Conservation (phyloP, 345 rosid genomes). For the Erodium maritimum region DNA sequence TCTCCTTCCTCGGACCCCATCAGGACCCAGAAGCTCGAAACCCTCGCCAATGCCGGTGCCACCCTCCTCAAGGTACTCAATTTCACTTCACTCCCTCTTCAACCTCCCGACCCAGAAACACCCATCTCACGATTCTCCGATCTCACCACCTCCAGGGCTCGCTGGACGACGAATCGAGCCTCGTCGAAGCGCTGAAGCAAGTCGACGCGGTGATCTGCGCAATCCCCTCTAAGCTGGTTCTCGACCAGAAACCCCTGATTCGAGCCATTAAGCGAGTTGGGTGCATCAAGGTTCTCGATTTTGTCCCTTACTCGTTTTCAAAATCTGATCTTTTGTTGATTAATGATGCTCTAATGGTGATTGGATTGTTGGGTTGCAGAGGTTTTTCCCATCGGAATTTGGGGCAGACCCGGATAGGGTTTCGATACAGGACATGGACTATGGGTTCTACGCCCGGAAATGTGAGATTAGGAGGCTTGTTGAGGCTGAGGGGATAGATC, state of each 20-base stretch:
- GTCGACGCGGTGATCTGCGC: constrained; percentile 77
- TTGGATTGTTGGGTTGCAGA: constrained; percentile 28
- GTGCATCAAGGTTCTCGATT: constrained; percentile 33
- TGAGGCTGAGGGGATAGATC: constrained; percentile 54
- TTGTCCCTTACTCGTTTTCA: background rate
- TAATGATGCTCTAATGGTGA: background rate
- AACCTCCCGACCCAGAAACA: background rate
- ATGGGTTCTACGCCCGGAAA: constrained; percentile 44
- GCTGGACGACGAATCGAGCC: constrained; percentile 51
- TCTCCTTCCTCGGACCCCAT: constrained; percentile 21
- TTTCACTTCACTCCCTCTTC: background rate
- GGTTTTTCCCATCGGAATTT: constrained; percentile 78
- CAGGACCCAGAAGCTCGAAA: constrained; percentile 28
- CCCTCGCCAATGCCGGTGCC: constrained; percentile 43
- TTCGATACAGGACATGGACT: constrained; percentile 45
- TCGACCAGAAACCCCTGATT: constrained; percentile 56
- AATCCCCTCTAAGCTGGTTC: constrained; percentile 50
- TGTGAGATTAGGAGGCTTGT: constrained; percentile 55
- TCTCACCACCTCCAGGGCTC: constrained; percentile 36
- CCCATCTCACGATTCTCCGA: background rate
- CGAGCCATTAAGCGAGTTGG: constrained; percentile 43
- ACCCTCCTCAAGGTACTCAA: constrained; percentile 40
- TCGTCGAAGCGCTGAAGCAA: constrained; percentile 50
- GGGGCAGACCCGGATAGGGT: constrained; percentile 64
- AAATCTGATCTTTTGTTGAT: background rate